Percentiles rank a stretch among this genome's conserved stretches.
Conservation (phyloP, 2,329 filamentous ascomycete genomes). For the Parastagonospora avenae region DNA sequence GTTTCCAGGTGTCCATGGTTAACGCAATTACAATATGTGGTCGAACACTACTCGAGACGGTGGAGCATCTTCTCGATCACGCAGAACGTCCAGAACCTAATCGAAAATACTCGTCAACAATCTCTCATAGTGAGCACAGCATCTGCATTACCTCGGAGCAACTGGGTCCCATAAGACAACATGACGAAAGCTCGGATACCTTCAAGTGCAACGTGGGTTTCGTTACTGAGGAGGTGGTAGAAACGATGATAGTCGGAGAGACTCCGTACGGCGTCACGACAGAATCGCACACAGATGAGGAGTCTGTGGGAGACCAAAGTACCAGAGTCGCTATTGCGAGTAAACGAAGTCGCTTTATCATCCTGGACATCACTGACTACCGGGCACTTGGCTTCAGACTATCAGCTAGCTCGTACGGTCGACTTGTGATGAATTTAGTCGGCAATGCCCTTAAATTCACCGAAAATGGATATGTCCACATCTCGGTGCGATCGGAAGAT, state of each 20-base stretch:
- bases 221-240: conserved; percentile 12
- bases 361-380: conserved; percentile 23
- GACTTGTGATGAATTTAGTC: conserved; percentile 38
- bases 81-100: conserved; percentile 17
- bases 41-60: conserved; percentile 53
- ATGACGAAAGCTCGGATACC: neutral
- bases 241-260: conserved; percentile 16
- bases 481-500: conserved; percentile 19
- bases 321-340: neutral
- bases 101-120: conserved; percentile 45
- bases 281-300: neutral
- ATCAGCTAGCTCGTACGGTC: conserved; percentile 37
- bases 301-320: neutral
- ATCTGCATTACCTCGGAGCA: conserved; percentile 27
- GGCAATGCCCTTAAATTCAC: conserved; percentile 42
- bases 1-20: conserved; percentile 51
- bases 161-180: conserved; percentile 19
- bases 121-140: conserved; percentile 21
- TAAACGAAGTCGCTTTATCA: conserved; percentile 21
- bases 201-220: conserved; percentile 14
- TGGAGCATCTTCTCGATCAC: conserved; percentile 31
- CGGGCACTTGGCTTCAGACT: conserved; percentile 46
- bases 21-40: conserved; percentile 50
- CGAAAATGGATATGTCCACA: conserved; percentile 24
- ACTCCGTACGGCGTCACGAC: conserved; percentile 5